These are phyloP conservation scores for Porphyridium purpureum DNA, from an alignment of 23 red algal genomes.

Conservation along the genomic window DNA sequence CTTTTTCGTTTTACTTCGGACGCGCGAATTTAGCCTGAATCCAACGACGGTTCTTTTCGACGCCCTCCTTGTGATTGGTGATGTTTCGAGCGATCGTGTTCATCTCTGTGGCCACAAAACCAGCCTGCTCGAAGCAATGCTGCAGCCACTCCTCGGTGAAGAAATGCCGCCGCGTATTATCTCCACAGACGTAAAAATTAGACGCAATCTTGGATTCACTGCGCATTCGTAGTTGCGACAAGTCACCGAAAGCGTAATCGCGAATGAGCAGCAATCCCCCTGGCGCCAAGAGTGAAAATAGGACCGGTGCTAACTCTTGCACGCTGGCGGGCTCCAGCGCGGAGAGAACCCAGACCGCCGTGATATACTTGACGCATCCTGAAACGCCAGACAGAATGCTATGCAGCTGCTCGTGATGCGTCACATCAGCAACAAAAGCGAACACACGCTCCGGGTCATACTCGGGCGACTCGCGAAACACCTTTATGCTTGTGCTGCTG, in stretches of 20 bases:
- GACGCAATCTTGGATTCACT: neutral
- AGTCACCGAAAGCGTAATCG: constrained; percentile 86
- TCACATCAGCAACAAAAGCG: constrained; percentile 48
- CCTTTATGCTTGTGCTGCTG: constrained; percentile 18
- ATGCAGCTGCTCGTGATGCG: neutral
- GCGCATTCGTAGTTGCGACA: constrained; percentile 54
- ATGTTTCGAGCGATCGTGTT: constrained; percentile 16
- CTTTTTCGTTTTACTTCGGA: no score
- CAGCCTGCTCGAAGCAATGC: constrained; percentile 22
- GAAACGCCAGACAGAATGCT: constrained; percentile 6
- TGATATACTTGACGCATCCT: constrained; percentile 28
- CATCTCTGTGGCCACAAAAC: constrained; percentile 17
- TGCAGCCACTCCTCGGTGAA: constrained; percentile 44
- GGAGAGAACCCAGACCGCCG: constrained; percentile 63
- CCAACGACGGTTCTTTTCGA: constrained; percentile 62
- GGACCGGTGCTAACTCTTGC: constrained; percentile 9
- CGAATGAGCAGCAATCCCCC: constrained; percentile 67
- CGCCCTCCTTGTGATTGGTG: constrained; percentile 53
- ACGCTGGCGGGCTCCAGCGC: constrained; percentile 25
- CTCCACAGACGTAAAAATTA: constrained; percentile 40
- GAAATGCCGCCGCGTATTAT: constrained; percentile 89
- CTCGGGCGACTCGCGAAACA: constrained; percentile 27
- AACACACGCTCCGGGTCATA: constrained; percentile 27
- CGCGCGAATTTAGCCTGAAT: constrained; percentile 1
- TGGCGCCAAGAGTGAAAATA: constrained; percentile 4